Conservation (phyloP, 139 green algal genomes). For the Closterium sp. region DNA sequence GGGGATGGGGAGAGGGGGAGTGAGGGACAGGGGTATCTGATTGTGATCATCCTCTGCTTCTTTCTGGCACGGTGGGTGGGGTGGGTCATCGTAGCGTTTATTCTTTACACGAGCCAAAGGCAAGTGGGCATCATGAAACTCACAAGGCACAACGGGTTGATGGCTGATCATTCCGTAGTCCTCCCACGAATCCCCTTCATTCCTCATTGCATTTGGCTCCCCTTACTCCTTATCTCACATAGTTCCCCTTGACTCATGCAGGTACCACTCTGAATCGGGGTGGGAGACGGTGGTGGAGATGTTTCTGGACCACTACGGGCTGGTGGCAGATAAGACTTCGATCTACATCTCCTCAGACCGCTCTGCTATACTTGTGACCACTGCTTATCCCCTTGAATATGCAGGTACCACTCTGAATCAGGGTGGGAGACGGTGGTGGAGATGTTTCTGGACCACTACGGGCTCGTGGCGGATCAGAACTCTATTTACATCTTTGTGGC, state of each 20-base stretch:
- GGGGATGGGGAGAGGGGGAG: too few species aligned
- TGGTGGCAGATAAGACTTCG: neutral
- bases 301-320: slow-evolving; percentile 46
- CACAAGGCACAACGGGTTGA: too few species aligned
- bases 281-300: slow-evolving; percentile 50
- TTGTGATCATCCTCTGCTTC: slow-evolving; percentile 51
- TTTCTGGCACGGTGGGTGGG: slow-evolving; percentile 27
- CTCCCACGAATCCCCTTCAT: too few species aligned
- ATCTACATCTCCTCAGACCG: slow-evolving; percentile 54
- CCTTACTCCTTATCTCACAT: too few species aligned
- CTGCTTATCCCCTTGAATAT: slow-evolving; percentile 39
- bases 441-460: slow-evolving; percentile 48
- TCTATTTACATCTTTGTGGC: slow-evolving; percentile 50
- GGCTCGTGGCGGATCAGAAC: slow-evolving; percentile 17
- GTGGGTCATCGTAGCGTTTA: neutral
- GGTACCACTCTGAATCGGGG: slow-evolving; percentile 22
- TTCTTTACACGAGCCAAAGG: neutral
- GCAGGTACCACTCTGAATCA: slow-evolving; percentile 43
- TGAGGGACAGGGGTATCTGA: slow-evolving; percentile 31
- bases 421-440: slow-evolving; percentile 48
- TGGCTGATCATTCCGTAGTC: too few species aligned
- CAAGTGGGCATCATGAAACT: too few species aligned
- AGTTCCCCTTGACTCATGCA: neutral
- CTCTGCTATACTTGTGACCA: too few species aligned
- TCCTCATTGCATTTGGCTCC: too few species aligned